A percentile compares a stretch with the other conserved stretches of the same genome.
These are phyloP conservation scores for Beta lomatogona DNA, from an alignment of 179 eudicot species.

Conservation along the genomic window DNA sequence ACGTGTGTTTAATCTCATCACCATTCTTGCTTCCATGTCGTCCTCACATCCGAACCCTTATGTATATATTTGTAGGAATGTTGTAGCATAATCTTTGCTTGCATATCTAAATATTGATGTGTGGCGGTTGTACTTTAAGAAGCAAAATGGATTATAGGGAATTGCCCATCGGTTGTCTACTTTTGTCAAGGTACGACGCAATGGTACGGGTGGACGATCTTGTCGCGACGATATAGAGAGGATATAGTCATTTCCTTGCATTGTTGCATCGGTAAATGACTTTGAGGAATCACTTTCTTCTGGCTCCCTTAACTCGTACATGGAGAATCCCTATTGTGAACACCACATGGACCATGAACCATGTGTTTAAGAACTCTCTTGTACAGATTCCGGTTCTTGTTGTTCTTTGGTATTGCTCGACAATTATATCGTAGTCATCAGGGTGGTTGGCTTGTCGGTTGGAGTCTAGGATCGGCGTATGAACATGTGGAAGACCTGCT, in stretches of 20 bases:
- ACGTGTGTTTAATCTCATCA: no score
- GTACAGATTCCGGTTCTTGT: not conserved
- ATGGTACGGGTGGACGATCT: no score
- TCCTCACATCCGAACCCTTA: not conserved
- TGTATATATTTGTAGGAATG: not conserved
- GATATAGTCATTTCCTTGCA: slow-evolving; percentile 2
- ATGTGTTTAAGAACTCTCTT: not conserved
- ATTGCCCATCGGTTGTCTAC: slow-evolving; percentile 1
- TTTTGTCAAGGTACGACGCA: not conserved
- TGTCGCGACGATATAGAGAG: no score
- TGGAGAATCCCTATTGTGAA: not conserved
- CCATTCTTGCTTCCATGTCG: no score
- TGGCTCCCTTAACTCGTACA: not conserved
- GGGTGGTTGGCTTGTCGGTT: not conserved
- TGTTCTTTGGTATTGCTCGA: slow-evolving; percentile 6
- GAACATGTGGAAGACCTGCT: no score
- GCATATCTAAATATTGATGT: slow-evolving; percentile 1
- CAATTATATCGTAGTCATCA: not conserved
- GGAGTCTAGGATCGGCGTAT: not conserved
- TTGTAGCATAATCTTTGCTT: not conserved
- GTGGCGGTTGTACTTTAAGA: not conserved
- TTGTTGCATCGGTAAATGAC: not conserved
- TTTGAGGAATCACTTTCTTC: not conserved
- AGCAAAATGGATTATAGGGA: not conserved
- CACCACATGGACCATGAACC: not conserved